Base-by-base conservation (phyloP, 2,329 filamentous ascomycete genomes). In the Sporothrix globosa region DNA sequence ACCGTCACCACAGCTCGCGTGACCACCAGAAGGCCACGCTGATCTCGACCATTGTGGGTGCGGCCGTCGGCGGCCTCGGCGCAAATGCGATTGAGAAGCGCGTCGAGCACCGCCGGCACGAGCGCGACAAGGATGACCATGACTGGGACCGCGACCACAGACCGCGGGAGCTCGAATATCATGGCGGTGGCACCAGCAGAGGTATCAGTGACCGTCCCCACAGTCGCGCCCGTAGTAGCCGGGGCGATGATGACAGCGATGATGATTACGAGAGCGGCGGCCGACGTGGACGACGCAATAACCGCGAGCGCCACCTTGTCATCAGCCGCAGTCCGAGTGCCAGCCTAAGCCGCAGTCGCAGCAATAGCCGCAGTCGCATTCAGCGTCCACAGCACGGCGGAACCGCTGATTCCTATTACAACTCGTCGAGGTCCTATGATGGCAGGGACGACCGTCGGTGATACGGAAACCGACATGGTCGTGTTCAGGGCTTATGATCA, bases 31-130 rank as follows among this genome's bases (percentile, higher is more conserved):
- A 76, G 41, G 75, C 77, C 46, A 78, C 78, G 66, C 77, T 83
- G 67, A 76, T 86, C 19, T 83, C 83, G 3, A 86, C 86, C 11
- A 77, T 87, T 11, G 80, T 87, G 3, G 85, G 86, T 2, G 86
- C 85, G 1, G 83, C 86, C 3, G 84, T 86, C 0, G 85, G 85
- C 2, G 85, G 85, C 3, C 79, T 88, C 11, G 85, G 84, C 4
- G 85, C 85, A 14, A 87, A 85, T 68, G 83, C 82, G 17, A 75
- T 85, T 48, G 81, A 83, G 73, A 82, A 81, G 73, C 78, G 79
- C 60, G 76, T 84, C 13, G 82, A 84, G 74, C 76, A 77, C 67
- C 77, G 77, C 13, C 77, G 78, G 7, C 77, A 78, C 14, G 77
- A 79, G 17, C 76, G 76, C 44, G 73, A 74, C 24, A 13, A 50